A percentile compares a stretch with the other conserved stretches of the same genome.
These are phyloP conservation scores for Calycina herbarum DNA, from an alignment of 2,329 filamentous ascomycete genomes.

Conservation along the genomic window DNA sequence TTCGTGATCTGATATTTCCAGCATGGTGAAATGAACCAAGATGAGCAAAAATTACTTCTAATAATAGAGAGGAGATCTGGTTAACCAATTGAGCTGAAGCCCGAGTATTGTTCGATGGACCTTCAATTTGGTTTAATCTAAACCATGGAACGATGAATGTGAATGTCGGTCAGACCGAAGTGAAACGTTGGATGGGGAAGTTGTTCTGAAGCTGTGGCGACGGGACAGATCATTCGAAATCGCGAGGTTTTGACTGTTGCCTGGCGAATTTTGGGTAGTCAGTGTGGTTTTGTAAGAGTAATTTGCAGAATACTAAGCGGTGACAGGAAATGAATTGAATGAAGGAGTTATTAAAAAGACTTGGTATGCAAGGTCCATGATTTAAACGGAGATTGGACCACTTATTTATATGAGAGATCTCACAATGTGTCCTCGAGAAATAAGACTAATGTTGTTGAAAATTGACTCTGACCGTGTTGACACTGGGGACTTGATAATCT, in stretches of 20 bases:
- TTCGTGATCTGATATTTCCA: constrained; percentile 6
- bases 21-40: constrained; percentile 8
- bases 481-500: neutral
- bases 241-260: constrained; percentile 11
- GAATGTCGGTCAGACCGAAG: constrained; percentile 11
- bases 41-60: neutral
- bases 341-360: constrained; percentile 9
- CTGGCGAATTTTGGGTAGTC: constrained; percentile 6
- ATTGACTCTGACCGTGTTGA: neutral
- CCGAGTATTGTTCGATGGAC: constrained; percentile 9
- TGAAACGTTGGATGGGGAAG: neutral
- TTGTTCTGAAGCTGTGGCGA: constrained; percentile 6
- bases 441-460: neutral
- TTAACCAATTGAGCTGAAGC: constrained; percentile 8
- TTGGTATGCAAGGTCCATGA: constrained; percentile 9
- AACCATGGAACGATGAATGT: constrained; percentile 7
- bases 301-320: neutral
- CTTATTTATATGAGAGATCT: constrained; percentile 5
- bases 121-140: constrained; percentile 20
- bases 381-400: constrained; percentile 13
- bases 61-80: constrained; percentile 6
- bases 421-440: constrained; percentile 2
- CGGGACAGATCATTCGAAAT: constrained; percentile 6
- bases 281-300: neutral
- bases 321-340: neutral